phyloP scores from a whole-genome alignment of 495 filamentous ascomycete genomes.

The Lasiosphaeriaceae sp. region DNA sequence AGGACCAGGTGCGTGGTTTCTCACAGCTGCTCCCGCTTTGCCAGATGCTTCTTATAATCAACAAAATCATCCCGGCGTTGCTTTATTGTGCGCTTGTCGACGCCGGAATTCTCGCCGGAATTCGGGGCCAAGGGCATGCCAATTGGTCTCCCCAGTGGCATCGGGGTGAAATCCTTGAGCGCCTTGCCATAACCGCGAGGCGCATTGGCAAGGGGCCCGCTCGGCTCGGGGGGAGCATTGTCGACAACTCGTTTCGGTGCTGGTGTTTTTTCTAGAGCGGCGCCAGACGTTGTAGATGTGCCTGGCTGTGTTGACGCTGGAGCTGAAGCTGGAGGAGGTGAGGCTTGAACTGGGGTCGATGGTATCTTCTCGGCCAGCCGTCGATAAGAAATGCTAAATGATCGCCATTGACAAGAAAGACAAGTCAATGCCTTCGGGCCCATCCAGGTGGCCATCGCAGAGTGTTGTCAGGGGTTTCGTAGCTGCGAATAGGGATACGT shows the following conservation, averaged over 20 bases:
- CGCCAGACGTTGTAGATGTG: background rate
- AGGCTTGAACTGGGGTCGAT: constrained; percentile 11
- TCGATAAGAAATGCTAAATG: constrained; percentile 42
- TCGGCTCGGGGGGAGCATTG: constrained; percentile 2
- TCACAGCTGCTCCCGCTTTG: constrained; percentile 67
- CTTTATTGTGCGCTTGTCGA: constrained; percentile 61
- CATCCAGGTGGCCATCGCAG: constrained; percentile 24
- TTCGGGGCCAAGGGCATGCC: constrained; percentile 69
- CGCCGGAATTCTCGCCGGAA: constrained; percentile 74
- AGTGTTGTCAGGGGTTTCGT: background rate
- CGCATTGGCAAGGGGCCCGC: constrained; percentile 43
- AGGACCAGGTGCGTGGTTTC: constrained; percentile 8
- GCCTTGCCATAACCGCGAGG: constrained; percentile 53
- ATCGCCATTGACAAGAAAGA: constrained; percentile 45
- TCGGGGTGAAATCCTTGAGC: constrained; percentile 59
- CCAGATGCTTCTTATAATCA: constrained; percentile 78
- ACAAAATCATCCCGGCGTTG: constrained; percentile 77
- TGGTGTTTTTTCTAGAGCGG: background rate
- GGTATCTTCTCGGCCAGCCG: constrained; percentile 32
- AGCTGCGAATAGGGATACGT: background rate
- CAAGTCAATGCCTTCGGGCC: constrained; percentile 24
- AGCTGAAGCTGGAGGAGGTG: constrained; percentile 1
- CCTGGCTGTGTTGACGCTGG: constrained; percentile 2
- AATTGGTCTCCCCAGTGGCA: constrained; percentile 71
- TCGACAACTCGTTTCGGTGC: background rate